Evolutionary conservation across 2,329 filamentous ascomycete genomes (phyloP).

Genomic region (Magnaporthales sp.): DNA sequence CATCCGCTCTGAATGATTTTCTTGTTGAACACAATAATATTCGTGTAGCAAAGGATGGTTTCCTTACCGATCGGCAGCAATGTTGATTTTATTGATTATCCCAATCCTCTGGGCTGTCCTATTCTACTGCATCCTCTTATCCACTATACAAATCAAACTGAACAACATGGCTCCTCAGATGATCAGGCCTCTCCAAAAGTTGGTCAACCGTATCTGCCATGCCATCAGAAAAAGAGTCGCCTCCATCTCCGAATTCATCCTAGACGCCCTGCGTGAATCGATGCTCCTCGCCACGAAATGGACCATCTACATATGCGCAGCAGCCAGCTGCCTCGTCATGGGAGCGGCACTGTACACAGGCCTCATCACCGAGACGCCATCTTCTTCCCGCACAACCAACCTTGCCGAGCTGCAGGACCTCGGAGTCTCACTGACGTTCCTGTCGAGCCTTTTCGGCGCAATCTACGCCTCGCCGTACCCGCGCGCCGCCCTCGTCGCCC

Average conservation of each 20-base stretch:
- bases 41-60: background rate
- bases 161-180: background rate
- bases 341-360: background rate
- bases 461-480: background rate
- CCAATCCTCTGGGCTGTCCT: background rate
- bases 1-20: background rate
- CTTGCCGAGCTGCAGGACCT: background rate
- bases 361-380: background rate
- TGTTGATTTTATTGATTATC: background rate
- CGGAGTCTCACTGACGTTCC: background rate
- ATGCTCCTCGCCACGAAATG: background rate
- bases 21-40: background rate
- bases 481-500: too few species aligned
- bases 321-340: background rate
- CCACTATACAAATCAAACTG: background rate
- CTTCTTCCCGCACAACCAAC: background rate
- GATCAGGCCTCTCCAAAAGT: background rate
- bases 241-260: background rate
- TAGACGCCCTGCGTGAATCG: background rate
- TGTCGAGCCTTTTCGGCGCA: background rate
- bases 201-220: background rate
- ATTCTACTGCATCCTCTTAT: background rate
- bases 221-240: background rate
- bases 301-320: background rate
- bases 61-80: background rate